These are phyloP conservation scores for Phoma sp. DNA, from an alignment of 2,329 filamentous ascomycete genomes.

Conservation along the genomic window DNA sequence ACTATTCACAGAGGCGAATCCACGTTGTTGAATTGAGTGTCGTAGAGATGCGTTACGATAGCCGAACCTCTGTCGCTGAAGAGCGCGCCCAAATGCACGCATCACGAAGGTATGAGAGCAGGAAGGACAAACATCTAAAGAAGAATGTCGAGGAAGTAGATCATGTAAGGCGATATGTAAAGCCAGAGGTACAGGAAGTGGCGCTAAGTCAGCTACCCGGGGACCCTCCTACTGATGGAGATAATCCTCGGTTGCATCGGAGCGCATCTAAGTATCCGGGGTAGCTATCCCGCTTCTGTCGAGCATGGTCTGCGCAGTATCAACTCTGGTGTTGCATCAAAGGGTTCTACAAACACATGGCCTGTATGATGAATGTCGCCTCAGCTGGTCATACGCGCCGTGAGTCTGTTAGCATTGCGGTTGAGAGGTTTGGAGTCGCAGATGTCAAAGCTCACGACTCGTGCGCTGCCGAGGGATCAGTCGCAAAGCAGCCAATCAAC, in stretches of 20 bases:
- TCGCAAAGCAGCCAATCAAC: slow-evolving; percentile 12
- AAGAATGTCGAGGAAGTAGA: background rate
- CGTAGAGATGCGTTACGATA: slow-evolving; percentile 12
- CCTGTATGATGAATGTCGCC: background rate
- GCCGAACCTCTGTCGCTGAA: slow-evolving; percentile 25
- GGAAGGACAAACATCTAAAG: background rate
- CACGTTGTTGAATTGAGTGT: slow-evolving; percentile 11
- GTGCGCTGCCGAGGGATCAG: slow-evolving; percentile 7
- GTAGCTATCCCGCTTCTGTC: slow-evolving; percentile 3
- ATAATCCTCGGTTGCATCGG: slow-evolving; percentile 32
- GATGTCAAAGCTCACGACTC: slow-evolving; percentile 12
- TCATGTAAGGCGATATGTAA: slow-evolving; percentile 10
- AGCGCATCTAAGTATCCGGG: slow-evolving; percentile 6
- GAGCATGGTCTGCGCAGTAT: background rate
- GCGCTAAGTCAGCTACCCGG: slow-evolving; percentile 27
- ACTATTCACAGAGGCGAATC: slow-evolving; percentile 26
- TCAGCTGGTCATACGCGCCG: background rate
- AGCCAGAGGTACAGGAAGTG: slow-evolving; percentile 13
- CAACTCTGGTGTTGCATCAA: too few species aligned
- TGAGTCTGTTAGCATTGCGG: background rate
- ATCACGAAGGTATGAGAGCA: slow-evolving; percentile 19
- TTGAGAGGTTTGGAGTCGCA: background rate
- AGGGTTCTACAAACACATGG: background rate
- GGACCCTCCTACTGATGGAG: slow-evolving; percentile 24
- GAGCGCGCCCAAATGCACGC: slow-evolving; percentile 34